Evolutionary conservation across 2,329 filamentous ascomycete species (phyloP).

Genomic region (Coniella vitis): DNA sequence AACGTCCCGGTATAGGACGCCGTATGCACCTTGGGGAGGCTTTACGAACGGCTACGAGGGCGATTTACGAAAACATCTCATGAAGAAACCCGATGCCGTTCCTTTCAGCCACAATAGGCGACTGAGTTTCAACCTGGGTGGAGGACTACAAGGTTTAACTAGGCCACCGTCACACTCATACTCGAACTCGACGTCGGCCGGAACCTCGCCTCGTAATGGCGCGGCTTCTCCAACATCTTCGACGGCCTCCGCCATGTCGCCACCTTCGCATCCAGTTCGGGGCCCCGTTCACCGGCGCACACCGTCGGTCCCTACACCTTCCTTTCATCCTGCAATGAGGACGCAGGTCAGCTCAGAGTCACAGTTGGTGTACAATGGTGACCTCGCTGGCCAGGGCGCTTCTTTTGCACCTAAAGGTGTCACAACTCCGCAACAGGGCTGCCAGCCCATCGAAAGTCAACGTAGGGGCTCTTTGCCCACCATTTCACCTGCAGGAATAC

Average conservation of each 20-base stretch:
- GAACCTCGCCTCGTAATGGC: conserved; percentile 11
- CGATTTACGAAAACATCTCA: conserved; percentile 39
- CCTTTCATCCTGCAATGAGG: conserved; percentile 32
- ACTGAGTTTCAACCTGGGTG: conserved; percentile 16
- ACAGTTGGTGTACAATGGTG: conserved; percentile 10
- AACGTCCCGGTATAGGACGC: conserved; percentile 50
- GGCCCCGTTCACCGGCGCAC: conserved; percentile 11
- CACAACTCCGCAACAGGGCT: not conserved
- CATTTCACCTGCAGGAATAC: conserved; percentile 13
- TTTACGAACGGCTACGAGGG: conserved; percentile 58
- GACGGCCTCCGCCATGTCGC: conserved; percentile 17
- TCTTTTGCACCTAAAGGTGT: not conserved
- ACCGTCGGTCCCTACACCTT: conserved; percentile 16
- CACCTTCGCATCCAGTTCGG: conserved; percentile 13
- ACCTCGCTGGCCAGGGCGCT: conserved; percentile 1
- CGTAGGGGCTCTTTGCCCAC: conserved; percentile 5
- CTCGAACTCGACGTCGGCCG: conserved; percentile 16
- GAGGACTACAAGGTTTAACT: conserved; percentile 15
- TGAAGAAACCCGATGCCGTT: conserved; percentile 32
- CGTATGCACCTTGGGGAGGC: conserved; percentile 49
- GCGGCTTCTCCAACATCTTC: conserved; percentile 14
- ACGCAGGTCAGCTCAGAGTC: conserved; percentile 22
- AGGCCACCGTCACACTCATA: conserved; percentile 15
- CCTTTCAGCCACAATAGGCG: conserved; percentile 23
- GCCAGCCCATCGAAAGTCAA: not conserved